phyloP scores from a whole-genome alignment of 495 filamentous ascomycete genomes.

The Aspergillus ostianus region DNA sequence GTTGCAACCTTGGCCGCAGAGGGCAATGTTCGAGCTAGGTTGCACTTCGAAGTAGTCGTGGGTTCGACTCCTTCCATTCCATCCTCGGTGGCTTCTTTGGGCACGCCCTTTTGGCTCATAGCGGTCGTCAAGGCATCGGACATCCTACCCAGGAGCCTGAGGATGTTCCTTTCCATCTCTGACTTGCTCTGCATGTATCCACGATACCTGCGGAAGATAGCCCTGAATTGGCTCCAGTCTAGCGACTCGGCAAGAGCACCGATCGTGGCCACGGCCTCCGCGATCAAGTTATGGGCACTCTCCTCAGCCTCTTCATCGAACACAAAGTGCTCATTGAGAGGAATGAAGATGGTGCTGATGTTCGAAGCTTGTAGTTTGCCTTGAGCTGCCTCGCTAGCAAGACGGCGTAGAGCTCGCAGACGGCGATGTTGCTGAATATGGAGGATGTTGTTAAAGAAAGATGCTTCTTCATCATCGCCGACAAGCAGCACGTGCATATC shows the following conservation, averaged over 20 bases:
- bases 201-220: conserved; percentile 75
- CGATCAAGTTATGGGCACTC: conserved; percentile 77
- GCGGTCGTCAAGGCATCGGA: conserved; percentile 68
- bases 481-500: conserved; percentile 76
- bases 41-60: conserved; percentile 32
- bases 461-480: conserved; percentile 79
- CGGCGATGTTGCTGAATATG: conserved; percentile 89
- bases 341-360: conserved; percentile 82
- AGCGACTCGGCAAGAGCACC: conserved; percentile 69
- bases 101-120: conserved; percentile 41
- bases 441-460: conserved; percentile 89
- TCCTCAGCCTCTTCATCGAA: conserved; percentile 75
- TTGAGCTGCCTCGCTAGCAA: conserved; percentile 63
- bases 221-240: conserved; percentile 89
- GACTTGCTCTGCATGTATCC: conserved; percentile 76
- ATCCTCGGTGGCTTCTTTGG: conserved; percentile 29
- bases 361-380: conserved; percentile 68
- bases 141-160: conserved; percentile 75
- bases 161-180: conserved; percentile 80
- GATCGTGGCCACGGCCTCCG: conserved; percentile 75
- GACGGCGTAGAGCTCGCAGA: conserved; percentile 73
- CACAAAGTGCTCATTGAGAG: conserved; percentile 89
- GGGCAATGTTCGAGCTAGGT: conserved; percentile 66
- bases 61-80: conserved; percentile 31
- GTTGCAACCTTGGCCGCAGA: conserved; percentile 64